phyloP scores from a whole-genome alignment of 331 rosid species.

The Saraca asoca region DNA sequence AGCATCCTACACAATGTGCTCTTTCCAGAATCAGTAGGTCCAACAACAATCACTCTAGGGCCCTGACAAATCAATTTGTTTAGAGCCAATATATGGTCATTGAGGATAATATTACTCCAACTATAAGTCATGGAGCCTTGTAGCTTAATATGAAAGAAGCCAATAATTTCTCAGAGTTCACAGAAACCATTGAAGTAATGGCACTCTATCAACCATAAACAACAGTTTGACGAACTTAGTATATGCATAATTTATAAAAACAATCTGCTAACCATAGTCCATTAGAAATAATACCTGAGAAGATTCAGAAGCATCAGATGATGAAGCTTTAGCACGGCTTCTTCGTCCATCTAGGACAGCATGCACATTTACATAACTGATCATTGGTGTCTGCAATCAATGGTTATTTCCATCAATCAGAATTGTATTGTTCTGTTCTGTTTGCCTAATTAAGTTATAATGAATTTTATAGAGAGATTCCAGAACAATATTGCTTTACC shows the following conservation, averaged over 20 bases:
- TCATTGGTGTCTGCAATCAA: constrained; percentile 80
- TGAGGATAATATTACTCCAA: not conserved
- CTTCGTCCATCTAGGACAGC: constrained; percentile 83
- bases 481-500: constrained; percentile 43
- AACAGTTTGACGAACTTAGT: not conserved
- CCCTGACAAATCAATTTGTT: constrained; percentile 58
- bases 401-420: constrained; percentile 26
- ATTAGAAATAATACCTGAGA: constrained; percentile 50
- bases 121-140: not conserved
- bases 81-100: not conserved
- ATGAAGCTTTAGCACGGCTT: constrained; percentile 69
- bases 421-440: not conserved
- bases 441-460: not conserved
- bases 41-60: constrained; percentile 95
- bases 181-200: not conserved
- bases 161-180: not conserved
- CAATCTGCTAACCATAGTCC: not conserved
- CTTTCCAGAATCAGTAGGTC: constrained; percentile 93
- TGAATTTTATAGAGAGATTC: not conserved
- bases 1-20: constrained; percentile 92
- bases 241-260: not conserved
- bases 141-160: constrained; percentile 9
- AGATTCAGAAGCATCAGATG: constrained; percentile 59
- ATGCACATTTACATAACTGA: constrained; percentile 89
- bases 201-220: not conserved